Evolutionary conservation across 2,329 filamentous ascomycete genomes (phyloP), one percentile per base, ranked within the genome.

Genomic region (Cladosporium sp.): DNA sequence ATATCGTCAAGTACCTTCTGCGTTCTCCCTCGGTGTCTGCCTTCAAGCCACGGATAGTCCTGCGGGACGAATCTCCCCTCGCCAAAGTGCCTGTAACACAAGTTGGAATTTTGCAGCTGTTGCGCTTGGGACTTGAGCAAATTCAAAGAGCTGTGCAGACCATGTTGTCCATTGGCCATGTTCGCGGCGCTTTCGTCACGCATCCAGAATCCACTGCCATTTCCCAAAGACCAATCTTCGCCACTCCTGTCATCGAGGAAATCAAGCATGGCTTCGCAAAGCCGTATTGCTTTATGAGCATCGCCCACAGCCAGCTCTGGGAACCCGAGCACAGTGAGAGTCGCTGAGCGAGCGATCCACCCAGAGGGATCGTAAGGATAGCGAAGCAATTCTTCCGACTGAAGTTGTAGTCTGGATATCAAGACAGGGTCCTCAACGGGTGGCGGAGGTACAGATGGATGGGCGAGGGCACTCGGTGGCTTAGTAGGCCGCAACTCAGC

Each of bases 271-370:
- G 51, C 47, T 13, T 57, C 34, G 42, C 61, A 64, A 13, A 70
- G 60, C 3, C 62, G 47, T 3, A 40, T n/a, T 3, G 65, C 63
- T 49, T 69, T 70, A 22, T 59, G 53, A 0, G 63, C 63, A 52
- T 69, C 68, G 9, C 67, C 68, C 4, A 62, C 60, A 9, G 66
- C 68, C 4, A 70, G 61, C 47, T 71, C 69, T 3, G 69, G 67
- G 39, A 66, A 68, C 4, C 58, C 58, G 20, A 70, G 32, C 0
- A 39, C 9, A 12, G 25, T 39, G 4, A 69, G 53, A 2, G 60
- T 64, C 7, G 58, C 17, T 7, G 61, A 60, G 12, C 68, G 63
- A 8, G 22, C 12, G 2, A 65, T 53, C 68, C 68, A 71, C 3
- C 17, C 8, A 2, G 20, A 47, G 3, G 68, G 64, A 35, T 71